Conservation (phyloP, 306 rosid species). For the Argentina anserina region DNA sequence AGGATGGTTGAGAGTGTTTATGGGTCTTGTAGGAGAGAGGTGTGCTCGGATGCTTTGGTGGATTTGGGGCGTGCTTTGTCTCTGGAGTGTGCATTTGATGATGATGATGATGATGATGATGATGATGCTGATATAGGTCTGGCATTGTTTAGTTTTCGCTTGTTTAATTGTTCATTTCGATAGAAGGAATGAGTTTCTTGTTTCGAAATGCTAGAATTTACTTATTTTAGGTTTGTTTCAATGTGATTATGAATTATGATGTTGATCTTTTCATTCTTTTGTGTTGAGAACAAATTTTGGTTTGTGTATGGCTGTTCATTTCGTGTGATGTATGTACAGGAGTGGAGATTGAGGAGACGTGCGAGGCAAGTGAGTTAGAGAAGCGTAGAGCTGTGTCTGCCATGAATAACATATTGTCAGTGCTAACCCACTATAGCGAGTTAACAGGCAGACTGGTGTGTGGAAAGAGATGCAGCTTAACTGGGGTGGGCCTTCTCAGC, state of each 20-base stretch:
- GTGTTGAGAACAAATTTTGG: slow-evolving; percentile 3
- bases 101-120: slow-evolving; percentile 40
- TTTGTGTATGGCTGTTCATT: slow-evolving; percentile 24
- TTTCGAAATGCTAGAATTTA: background rate
- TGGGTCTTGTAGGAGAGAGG: slow-evolving; percentile 76
- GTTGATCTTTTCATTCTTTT: slow-evolving; percentile 3
- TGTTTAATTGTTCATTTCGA: background rate
- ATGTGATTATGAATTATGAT: background rate
- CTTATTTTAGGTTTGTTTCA: background rate
- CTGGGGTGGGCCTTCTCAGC: slow-evolving; percentile 61
- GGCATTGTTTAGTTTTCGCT: slow-evolving; percentile 17
- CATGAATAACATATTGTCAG: slow-evolving; percentile 60
- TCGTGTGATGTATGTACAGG: slow-evolving; percentile 33
- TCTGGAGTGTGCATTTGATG: slow-evolving; percentile 39
- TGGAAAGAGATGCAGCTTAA: slow-evolving; percentile 61
- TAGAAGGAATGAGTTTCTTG: background rate
- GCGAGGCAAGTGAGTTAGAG: slow-evolving; percentile 74
- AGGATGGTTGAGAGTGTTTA: slow-evolving; percentile 35
- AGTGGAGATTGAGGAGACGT: slow-evolving; percentile 55
- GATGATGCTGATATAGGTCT: slow-evolving; percentile 52
- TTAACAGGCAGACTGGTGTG: slow-evolving; percentile 68
- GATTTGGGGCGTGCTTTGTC: slow-evolving; percentile 43
- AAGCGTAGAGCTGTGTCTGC: slow-evolving; percentile 60
- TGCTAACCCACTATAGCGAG: slow-evolving; percentile 74
- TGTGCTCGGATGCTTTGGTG: slow-evolving; percentile 53